Percentiles rank a stretch among this genome's conserved stretches.
Evolutionary conservation across 2,329 filamentous ascomycete genomes (phyloP).

Genomic region (Fusarium sp.): DNA sequence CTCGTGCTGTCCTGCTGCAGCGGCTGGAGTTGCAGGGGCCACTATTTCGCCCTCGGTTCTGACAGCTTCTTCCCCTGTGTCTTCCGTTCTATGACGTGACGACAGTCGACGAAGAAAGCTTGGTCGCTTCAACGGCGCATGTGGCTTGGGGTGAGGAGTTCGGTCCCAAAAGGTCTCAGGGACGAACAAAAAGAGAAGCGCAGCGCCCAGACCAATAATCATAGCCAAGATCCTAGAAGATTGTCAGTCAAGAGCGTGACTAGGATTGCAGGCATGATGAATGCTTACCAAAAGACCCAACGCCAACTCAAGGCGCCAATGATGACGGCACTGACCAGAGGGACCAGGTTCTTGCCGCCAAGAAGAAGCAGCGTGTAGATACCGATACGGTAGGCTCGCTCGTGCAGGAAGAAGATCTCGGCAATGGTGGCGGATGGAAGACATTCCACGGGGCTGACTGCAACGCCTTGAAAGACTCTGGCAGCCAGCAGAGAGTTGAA

Average conservation of each 20-base stretch:
- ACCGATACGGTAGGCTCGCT: conserved; percentile 90
- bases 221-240: conserved; percentile 81
- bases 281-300: conserved; percentile 85
- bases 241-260: background rate
- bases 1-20: conserved; percentile 40
- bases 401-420: conserved; percentile 96
- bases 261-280: too few relatives aligned
- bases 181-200: conserved; percentile 87
- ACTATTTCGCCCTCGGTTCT: background rate
- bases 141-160: conserved; percentile 65
- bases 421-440: conserved; percentile 93
- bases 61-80: conserved; percentile 2
- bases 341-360: conserved; percentile 91
- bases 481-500: conserved; percentile 84
- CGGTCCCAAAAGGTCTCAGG: conserved; percentile 98
- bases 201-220: conserved; percentile 76
- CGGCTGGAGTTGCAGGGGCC: conserved; percentile 29
- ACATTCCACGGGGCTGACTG: conserved; percentile 91
- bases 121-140: conserved; percentile 52
- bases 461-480: conserved; percentile 87
- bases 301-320: conserved; percentile 85
- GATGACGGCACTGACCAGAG: conserved; percentile 86
- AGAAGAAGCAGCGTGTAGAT: conserved; percentile 92
- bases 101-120: conserved; percentile 62
- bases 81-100: conserved; percentile 50